Base-by-base conservation (phyloP, 495 filamentous ascomycete species). In the Xylaria palmicola region DNA sequence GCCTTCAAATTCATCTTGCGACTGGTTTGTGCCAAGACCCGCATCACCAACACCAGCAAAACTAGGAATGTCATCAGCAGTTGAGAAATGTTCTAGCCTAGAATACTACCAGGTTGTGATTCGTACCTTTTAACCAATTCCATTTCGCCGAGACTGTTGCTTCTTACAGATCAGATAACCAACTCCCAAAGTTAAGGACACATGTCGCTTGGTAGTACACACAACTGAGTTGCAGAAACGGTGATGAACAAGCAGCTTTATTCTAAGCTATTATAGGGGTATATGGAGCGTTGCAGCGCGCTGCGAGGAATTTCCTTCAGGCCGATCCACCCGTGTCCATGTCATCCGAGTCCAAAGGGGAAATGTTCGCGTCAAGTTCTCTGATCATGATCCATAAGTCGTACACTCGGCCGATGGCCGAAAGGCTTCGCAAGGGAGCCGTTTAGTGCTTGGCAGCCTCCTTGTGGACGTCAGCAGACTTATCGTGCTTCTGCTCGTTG, bases 381-480 rank as follows among this genome's bases (percentile, higher is more conserved):
- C 22, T 49, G 29, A 29, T 62, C 59, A 62, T 54, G 30, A 30
- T 45, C 62, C 62, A 43, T 55, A 62, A 59, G 56, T 70, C 63
- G 59, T 72, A 63, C 62, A 68, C 29, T 68, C 63, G 40, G 60
- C 47, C 27, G 24, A 50, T 58, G 40, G 60, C 48, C 48, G 53
- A 61, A 44, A 47, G 53, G 36, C 24, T 51, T 30, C 2, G 45
- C 29, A 15, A 13, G 36, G 39, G 50, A 63, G 58, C 27, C 39
- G 65, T 70, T 78, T 83, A 84, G 78, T 84, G 81, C 69, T 79
- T 83, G 53, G 72, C 73, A 52, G 74, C 62, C 79, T 85, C 77
- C 82, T 83, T 85, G 81, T 85, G 76, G 72, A 74, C 74, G 67
- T 83, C 81, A 68, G 79, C 81, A 64, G 74, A 75, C 65, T 78